Evolutionary conservation across 2,329 filamentous ascomycete genomes (phyloP), one percentile per base, ranked within the genome.

Genomic region (Albifimbria verrucaria): DNA sequence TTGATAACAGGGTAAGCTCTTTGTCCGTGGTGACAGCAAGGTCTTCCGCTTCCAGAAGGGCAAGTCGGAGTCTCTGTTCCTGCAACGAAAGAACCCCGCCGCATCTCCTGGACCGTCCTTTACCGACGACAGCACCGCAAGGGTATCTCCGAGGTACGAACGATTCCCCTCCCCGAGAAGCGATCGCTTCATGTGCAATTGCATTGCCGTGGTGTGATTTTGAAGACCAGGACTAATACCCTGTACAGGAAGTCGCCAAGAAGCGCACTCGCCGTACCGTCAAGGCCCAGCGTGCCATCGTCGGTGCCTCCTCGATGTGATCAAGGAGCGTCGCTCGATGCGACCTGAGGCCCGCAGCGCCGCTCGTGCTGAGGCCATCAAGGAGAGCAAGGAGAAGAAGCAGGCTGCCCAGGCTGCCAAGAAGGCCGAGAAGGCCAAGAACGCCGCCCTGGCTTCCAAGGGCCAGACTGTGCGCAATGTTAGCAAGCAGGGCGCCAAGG

Each of bases 11-110:
- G 94, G 94, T 84, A 97, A 97, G 86, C 89, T 99, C 83, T 99
- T 93, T 84, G 83, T 99, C 86, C 92, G 94, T 80, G 92, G 93
- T 76, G 94, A 99, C 86, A 96, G 90, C 92, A 99, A 97, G 86
- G 87, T 97, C 85, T 99, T 99, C 90, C 92, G 94, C 76, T 99
- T 99, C 90, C 92, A 96, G 82, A 97, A 96, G 82, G 92, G 94
- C 84, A 99, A 99, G 85, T 93, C 91, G 80, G 94, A 99, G 83
- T 96, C 92, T 67, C 90, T 99, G 67, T 99, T 99, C 88, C 90
- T 97, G 69, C 94, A 99, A 87, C 93, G 94, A 86, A 99, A 99
- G 91, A 99, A 99, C 88, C 94, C 77, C 93, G 94, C 79, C 92
- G 93, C 77, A 97, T 99, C 79, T 88, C 93, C 68, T 99, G 94